Evolutionary conservation across 495 filamentous ascomycete species (phyloP).

Genomic region (Aspergillus saccharolyticus): DNA sequence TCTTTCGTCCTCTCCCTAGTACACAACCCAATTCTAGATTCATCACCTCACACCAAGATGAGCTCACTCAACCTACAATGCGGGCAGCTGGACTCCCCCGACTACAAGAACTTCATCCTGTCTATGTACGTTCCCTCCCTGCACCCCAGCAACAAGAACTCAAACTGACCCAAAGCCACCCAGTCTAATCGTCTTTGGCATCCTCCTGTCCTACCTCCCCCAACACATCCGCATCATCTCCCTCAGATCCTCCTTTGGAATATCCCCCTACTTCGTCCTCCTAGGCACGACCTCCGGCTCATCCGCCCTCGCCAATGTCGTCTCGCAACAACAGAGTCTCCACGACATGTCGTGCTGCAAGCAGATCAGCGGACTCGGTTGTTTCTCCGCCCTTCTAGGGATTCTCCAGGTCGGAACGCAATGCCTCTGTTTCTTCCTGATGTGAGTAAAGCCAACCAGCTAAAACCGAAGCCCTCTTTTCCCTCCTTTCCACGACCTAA

Average conservation of each 20-base stretch:
- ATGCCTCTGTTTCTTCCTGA: slow-evolving; percentile 85
- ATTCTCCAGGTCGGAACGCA: slow-evolving; percentile 86
- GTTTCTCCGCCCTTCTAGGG: slow-evolving; percentile 76
- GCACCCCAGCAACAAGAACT: not conserved
- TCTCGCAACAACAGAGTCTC: slow-evolving; percentile 70
- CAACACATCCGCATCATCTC: slow-evolving; percentile 89
- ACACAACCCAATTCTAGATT: not conserved
- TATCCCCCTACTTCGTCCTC: slow-evolving; percentile 89
- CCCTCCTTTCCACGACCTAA: not conserved
- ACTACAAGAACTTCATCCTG: slow-evolving; percentile 55
- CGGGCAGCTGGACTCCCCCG: slow-evolving; percentile 40
- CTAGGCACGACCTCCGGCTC: slow-evolving; percentile 86
- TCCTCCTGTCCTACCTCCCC: slow-evolving; percentile 88
- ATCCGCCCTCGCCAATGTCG: slow-evolving; percentile 83
- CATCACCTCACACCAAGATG: slow-evolving; percentile 18
- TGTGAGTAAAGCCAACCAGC: no score
- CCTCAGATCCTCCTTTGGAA: slow-evolving; percentile 85
- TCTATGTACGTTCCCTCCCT: slow-evolving; percentile 46
- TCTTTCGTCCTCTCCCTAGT: not conserved
- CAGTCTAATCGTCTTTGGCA: slow-evolving; percentile 83
- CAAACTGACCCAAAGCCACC: not conserved
- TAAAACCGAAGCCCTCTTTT: no score
- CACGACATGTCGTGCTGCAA: slow-evolving; percentile 80
- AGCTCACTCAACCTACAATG: slow-evolving; percentile 28
- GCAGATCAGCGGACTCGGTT: slow-evolving; percentile 73